These are phyloP conservation scores for Onygenales sp. DNA, from an alignment of 2,329 filamentous ascomycete species.

Conservation along the genomic window DNA sequence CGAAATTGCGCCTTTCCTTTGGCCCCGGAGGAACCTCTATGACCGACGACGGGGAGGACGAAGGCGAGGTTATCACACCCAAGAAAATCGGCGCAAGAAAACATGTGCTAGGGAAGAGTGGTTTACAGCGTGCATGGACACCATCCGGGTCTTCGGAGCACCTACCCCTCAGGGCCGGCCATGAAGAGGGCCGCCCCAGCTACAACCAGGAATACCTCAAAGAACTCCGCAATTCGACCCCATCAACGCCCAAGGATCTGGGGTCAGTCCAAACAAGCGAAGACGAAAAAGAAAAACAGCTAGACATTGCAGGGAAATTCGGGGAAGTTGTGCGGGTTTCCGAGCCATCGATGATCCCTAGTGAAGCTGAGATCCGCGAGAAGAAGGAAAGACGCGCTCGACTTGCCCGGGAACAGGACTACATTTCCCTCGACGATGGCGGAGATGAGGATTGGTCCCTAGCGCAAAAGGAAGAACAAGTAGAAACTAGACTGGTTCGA, in stretches of 20 bases:
- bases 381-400: slow-evolving; percentile 85
- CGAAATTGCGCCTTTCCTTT: slow-evolving; percentile 68
- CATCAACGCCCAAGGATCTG: slow-evolving; percentile 62
- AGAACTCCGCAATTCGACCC: slow-evolving; percentile 77
- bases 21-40: slow-evolving; percentile 50
- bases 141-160: slow-evolving; percentile 39
- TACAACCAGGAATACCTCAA: slow-evolving; percentile 84
- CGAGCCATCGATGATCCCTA: slow-evolving; percentile 52
- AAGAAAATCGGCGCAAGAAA: slow-evolving; percentile 56
- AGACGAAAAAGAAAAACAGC: slow-evolving; percentile 31
- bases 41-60: slow-evolving; percentile 45
- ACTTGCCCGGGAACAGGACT: slow-evolving; percentile 44
- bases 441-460: slow-evolving; percentile 39
- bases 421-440: slow-evolving; percentile 32
- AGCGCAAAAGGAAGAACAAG: slow-evolving; percentile 49
- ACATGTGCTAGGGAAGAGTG: slow-evolving; percentile 57
- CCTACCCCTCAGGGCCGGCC: slow-evolving; percentile 48
- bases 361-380: slow-evolving; percentile 75
- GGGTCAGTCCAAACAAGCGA: slow-evolving; percentile 11
- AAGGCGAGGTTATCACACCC: slow-evolving; percentile 47
- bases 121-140: slow-evolving; percentile 46
- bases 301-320: slow-evolving; percentile 41
- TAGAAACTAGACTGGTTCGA: slow-evolving; percentile 63
- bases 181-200: slow-evolving; percentile 61
- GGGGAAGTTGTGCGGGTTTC: slow-evolving; percentile 29